These are phyloP conservation scores for Aspergillus ochraceus DNA, from an alignment of 2,329 filamentous ascomycete genomes.

Conservation along the genomic window DNA sequence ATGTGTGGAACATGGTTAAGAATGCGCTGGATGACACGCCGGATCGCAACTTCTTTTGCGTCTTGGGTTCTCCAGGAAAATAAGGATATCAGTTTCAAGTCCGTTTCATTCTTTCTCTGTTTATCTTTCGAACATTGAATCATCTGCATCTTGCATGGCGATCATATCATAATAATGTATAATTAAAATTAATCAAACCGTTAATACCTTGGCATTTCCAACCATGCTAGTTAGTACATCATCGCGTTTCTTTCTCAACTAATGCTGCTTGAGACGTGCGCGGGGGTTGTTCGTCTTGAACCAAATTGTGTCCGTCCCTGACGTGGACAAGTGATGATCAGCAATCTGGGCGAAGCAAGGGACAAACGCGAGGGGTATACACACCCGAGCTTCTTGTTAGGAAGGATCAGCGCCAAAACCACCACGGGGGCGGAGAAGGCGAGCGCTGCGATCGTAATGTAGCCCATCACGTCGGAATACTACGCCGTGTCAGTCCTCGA, in stretches of 20 bases:
- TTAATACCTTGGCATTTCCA: background rate
- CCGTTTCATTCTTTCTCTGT: background rate
- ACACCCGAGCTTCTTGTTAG: slow-evolving; percentile 28
- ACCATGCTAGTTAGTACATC: background rate
- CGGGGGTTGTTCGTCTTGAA: slow-evolving; percentile 9
- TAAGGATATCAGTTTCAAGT: slow-evolving; percentile 2
- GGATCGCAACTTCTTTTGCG: slow-evolving; percentile 27
- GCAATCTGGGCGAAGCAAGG: background rate
- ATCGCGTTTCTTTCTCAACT: slow-evolving; percentile 1
- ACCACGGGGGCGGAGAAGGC: slow-evolving; percentile 29
- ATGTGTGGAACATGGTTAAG: slow-evolving; percentile 41
- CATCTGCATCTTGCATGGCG: background rate
- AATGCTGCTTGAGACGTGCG: slow-evolving; percentile 1
- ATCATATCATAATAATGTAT: background rate
- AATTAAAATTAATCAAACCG: background rate
- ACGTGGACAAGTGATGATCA: background rate
- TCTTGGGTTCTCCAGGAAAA: slow-evolving; percentile 32
- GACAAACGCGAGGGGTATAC: background rate
- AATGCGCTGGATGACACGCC: slow-evolving; percentile 35
- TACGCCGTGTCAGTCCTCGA: slow-evolving; percentile 9
- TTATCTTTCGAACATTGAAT: background rate
- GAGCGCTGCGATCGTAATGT: slow-evolving; percentile 32
- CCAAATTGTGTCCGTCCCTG: slow-evolving; percentile 24
- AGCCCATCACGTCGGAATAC: slow-evolving; percentile 34
- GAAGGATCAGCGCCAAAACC: slow-evolving; percentile 26